Percentiles rank a stretch among this genome's conserved stretches.
Conservation (phyloP, 2,329 filamentous ascomycete species). For the Ophiostoma quercus region DNA sequence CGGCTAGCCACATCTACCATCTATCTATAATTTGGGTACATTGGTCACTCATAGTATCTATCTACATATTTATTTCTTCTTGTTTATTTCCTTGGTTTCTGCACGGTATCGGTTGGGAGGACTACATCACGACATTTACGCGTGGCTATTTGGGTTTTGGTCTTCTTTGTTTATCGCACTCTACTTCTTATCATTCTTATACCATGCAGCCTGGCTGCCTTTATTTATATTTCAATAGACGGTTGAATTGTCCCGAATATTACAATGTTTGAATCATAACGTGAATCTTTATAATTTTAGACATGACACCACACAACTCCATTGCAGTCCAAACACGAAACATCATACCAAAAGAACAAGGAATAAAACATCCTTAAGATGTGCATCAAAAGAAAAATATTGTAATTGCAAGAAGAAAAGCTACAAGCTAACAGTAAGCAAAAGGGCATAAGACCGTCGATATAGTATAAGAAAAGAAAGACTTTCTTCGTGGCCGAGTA, state of each 20-base stretch:
- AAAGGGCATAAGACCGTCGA: neutral
- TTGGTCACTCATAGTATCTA: neutral
- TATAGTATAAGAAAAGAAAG: neutral
- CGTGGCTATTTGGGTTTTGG: neutral
- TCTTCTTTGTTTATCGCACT: neutral
- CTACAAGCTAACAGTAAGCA: conserved; percentile 4
- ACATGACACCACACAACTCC: neutral
- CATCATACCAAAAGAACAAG: no score
- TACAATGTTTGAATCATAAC: no score
- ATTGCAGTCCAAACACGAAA: neutral
- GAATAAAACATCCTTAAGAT: no score
- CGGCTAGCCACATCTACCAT: neutral
- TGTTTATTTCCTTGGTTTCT: neutral
- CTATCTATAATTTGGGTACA: neutral
- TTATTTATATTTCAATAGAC: neutral
- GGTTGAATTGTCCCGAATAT: neutral
- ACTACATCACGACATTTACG: neutral
- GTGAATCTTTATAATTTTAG: no score
- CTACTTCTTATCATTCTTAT: neutral
- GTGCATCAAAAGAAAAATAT: neutral
- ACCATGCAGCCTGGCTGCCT: neutral
- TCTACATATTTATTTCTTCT: neutral
- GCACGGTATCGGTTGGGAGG: neutral
- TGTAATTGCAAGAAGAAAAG: conserved; percentile 1
- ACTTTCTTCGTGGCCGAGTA: neutral